Percentiles rank a stretch among this genome's conserved stretches.
Conservation (phyloP, 2,329 filamentous ascomycete species). For the Colletotrichum musicola region DNA sequence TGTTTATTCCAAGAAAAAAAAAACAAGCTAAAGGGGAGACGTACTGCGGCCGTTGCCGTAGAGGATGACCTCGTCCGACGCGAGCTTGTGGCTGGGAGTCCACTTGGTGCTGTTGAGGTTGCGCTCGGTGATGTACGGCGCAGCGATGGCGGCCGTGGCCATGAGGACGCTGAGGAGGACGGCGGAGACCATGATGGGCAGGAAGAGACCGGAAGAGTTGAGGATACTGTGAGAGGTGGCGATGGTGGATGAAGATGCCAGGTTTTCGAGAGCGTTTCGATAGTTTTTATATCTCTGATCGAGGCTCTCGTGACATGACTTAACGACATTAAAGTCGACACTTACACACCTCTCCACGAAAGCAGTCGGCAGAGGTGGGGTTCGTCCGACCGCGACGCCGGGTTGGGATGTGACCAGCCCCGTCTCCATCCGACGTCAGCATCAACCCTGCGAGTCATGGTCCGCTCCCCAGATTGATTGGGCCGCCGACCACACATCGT, state of each 20-base stretch:
- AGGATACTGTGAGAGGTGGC: background rate
- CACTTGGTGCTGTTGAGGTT: constrained; percentile 15
- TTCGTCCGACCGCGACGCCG: background rate
- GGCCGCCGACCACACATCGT: background rate
- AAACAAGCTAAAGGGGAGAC: background rate
- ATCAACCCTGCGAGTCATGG: background rate
- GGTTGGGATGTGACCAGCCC: background rate
- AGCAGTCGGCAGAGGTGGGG: background rate
- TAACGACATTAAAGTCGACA: background rate
- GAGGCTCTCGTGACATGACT: background rate
- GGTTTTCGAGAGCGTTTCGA: background rate
- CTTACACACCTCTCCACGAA: background rate
- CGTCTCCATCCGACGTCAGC: background rate
- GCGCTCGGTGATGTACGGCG: constrained; percentile 6
- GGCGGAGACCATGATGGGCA: constrained; percentile 17
- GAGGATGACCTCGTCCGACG: constrained; percentile 10
- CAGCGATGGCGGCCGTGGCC: constrained; percentile 21
- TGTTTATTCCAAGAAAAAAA: too few relatives aligned
- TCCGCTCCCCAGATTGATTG: background rate
- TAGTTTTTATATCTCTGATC: background rate
- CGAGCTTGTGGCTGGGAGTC: constrained; percentile 8
- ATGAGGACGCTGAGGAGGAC: constrained; percentile 17
- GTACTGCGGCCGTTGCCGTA: constrained; percentile 13
- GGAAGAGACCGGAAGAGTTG: background rate
- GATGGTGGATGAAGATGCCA: background rate